phyloP scores from a whole-genome alignment of 768 basidiomycete species.

The Mycena amicta region DNA sequence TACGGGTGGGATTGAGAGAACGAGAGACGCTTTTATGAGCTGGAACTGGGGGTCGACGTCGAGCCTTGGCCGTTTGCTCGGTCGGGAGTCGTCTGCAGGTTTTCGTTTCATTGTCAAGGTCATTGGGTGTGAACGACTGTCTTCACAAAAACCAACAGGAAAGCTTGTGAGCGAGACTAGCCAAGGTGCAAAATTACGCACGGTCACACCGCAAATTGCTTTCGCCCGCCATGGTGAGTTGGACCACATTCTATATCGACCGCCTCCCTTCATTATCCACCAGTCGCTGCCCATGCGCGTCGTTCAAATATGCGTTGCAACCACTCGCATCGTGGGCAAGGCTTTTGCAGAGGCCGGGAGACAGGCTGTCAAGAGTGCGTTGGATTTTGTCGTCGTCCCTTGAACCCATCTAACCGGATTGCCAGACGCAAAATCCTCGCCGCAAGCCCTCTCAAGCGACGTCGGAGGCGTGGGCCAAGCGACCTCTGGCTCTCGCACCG shows the following conservation, averaged over 20 bases:
- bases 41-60: conserved; percentile 50
- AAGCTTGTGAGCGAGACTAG: too few relatives aligned
- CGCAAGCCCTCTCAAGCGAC: conserved; percentile 71
- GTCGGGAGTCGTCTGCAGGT: conserved; percentile 33
- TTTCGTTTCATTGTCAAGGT: conserved; percentile 47
- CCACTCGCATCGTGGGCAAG: conserved; percentile 84
- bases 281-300: conserved; percentile 82
- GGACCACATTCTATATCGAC: too few relatives aligned
- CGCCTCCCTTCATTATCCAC: too few relatives aligned
- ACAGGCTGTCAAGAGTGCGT: conserved; percentile 84
- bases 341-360: conserved; percentile 87
- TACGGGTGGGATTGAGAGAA: conserved; percentile 78
- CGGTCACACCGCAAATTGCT: not conserved
- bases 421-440: conserved; percentile 81
- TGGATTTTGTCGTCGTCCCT: not conserved
- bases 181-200: too few relatives aligned
- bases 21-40: conserved; percentile 63
- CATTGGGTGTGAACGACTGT: not conserved
- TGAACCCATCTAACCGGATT: not conserved
- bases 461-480: conserved; percentile 76
- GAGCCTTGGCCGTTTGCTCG: conserved; percentile 42
- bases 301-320: conserved; percentile 77
- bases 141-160: too few relatives aligned
- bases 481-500: conserved; percentile 72
- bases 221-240: conserved; percentile 8